Evolutionary conservation across 2,329 filamentous ascomycete genomes (phyloP).

Genomic region (Ophiocordyceps robertsii): DNA sequence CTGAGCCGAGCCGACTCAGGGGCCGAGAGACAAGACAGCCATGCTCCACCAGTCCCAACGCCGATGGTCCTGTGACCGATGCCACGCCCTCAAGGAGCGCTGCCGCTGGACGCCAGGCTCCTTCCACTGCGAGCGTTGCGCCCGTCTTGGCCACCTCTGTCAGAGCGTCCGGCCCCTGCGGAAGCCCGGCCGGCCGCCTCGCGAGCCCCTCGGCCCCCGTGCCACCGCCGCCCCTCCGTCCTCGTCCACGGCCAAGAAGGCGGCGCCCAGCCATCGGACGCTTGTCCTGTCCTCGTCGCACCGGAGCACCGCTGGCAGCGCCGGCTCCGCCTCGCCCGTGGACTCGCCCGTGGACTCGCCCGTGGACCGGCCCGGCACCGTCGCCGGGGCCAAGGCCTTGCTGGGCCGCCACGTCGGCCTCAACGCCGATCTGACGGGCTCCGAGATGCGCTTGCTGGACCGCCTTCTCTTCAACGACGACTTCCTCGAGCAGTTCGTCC

Average conservation of each 20-base stretch:
- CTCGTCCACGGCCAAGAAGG: not conserved
- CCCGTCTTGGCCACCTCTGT: constrained; percentile 8
- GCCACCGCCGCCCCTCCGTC: no score
- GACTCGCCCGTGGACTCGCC: no score
- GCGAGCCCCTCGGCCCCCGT: not conserved
- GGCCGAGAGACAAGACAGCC: not conserved
- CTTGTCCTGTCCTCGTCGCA: no score
- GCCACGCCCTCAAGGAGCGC: constrained; percentile 12
- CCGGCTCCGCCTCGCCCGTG: no score
- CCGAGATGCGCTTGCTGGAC: not conserved
- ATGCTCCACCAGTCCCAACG: not conserved
- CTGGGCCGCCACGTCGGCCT: not conserved
- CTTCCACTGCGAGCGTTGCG: constrained; percentile 9
- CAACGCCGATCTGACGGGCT: not conserved
- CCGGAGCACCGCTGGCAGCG: not conserved
- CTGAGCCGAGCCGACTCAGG: no score
- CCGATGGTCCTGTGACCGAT: constrained; percentile 10
- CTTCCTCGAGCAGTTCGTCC: constrained; percentile 6
- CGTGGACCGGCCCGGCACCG: not conserved
- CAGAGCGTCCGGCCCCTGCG: constrained; percentile 5
- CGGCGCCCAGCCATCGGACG: no score
- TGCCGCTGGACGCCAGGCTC: constrained; percentile 6
- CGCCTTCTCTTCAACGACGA: constrained; percentile 4
- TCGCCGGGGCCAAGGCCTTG: not conserved
- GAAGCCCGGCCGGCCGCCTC: not conserved